A percentile compares a stretch with the other conserved stretches of the same genome.
Evolutionary conservation across 805 yeast species (phyloP).

Genomic region (Schwanniomyces yamadae): DNA sequence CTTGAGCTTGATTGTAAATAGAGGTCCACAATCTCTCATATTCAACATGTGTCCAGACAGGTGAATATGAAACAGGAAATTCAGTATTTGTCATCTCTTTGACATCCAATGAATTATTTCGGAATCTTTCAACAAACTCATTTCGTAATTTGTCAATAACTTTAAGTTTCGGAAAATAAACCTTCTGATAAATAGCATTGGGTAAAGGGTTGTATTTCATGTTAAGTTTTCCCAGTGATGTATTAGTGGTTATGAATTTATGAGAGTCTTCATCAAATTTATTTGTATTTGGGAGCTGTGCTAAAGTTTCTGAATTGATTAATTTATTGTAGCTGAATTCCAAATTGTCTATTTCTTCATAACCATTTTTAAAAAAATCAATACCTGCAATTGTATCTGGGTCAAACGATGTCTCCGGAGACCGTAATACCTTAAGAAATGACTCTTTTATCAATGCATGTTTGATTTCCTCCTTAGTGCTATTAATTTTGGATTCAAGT

Average conservation of each 20-base stretch:
- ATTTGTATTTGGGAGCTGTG: neutral
- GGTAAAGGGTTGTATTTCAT: constrained; percentile 18
- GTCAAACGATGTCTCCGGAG: neutral
- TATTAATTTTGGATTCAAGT: neutral
- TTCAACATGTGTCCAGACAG: constrained; percentile 25
- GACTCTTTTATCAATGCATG: constrained; percentile 1
- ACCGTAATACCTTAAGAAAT: neutral
- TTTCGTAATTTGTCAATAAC: constrained; percentile 11
- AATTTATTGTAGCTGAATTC: constrained; percentile 1
- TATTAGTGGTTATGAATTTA: neutral
- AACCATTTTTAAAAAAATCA: neutral
- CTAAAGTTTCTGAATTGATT: constrained; percentile 1
- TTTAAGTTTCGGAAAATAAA: constrained; percentile 12
- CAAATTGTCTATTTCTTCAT: constrained; percentile 5
- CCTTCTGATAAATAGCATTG: constrained; percentile 15
- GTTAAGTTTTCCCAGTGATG: neutral
- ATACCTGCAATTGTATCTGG: neutral
- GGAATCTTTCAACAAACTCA: constrained; percentile 14
- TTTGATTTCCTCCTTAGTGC: neutral
- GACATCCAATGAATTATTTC: constrained; percentile 8
- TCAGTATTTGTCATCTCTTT: constrained; percentile 15
- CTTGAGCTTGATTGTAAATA: constrained; percentile 26
- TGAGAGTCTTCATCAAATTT: neutral
- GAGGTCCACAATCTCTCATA: constrained; percentile 29
- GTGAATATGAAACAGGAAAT: constrained; percentile 12